Evolutionary conservation across 768 basidiomycete genomes (phyloP), one percentile per base, ranked within the genome.

Genomic region (Auricularia cornea): DNA sequence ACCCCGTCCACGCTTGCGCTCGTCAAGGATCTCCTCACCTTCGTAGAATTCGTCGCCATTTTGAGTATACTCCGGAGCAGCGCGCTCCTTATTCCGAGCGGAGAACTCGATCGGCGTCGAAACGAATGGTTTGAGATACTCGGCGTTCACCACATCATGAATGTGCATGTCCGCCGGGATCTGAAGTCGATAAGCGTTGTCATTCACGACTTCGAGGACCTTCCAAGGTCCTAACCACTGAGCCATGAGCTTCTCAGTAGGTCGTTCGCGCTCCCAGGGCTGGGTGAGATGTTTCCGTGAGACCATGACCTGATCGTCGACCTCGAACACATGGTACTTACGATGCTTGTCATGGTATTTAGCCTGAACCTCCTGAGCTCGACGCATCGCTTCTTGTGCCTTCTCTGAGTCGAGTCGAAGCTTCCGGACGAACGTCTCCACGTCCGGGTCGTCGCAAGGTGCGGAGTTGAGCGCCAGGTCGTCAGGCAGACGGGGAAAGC

Each of bases 221-320:
- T 62, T 63, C 65, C 73, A 76, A 0, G 73, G 75, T 1, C 74
- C 73, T 30, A 61, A 62, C 18, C 66, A 60, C 60, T 70, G 61
- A 29, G 71, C 60, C 31, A 69, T 66, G n/a, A 74, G 54, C 59
- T 73, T 76, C 59, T 71, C 70, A 1, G 60, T 61, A 0, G 69
- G 69, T 11, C 63, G 59, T 0, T 62, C 48, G 0, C 38, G 38
- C 38, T 40, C 38, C 38, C 38, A 40, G 8, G 38, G 38, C 38
- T 40, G 38, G 8, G 8, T 18, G 38, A 40, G 8, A 18, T 40
- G 8, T 40, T 40, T 40, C 8, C 8, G 18, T 8, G 76, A 75
- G 0, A 81, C 65, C 66, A 77, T 66, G 1, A 81, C 78, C 0
- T 33, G 28, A 48, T 81, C 77, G 0, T 68, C 77, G 0, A 73